These are phyloP conservation scores for Nidularia pulvinata DNA, from an alignment of 768 basidiomycete genomes.

Conservation along the genomic window DNA sequence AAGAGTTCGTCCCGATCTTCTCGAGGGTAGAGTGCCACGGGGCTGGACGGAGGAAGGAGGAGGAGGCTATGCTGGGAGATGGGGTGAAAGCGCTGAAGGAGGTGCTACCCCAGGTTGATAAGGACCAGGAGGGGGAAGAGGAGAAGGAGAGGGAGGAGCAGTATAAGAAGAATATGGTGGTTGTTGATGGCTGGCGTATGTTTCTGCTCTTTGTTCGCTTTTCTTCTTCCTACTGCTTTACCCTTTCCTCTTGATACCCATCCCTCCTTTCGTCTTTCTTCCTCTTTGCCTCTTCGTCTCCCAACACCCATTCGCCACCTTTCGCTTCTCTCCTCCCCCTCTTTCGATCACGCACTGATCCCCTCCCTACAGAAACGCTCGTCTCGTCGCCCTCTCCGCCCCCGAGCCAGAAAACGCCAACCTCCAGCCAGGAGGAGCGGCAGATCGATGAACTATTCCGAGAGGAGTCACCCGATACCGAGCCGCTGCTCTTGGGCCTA, in stretches of 20 bases:
- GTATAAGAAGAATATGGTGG: slow-evolving; percentile 47
- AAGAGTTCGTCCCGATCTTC: slow-evolving; percentile 36
- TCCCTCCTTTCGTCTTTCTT: not conserved
- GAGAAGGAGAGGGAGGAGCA: slow-evolving; percentile 24
- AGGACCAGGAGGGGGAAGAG: not conserved
- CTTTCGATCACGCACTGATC: not conserved
- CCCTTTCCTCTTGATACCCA: no score
- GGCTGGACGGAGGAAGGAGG: not conserved
- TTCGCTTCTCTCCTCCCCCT: no score
- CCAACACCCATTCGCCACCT: no score
- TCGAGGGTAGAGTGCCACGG: slow-evolving; percentile 21
- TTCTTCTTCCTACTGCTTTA: no score
- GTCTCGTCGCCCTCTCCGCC: slow-evolving; percentile 41
- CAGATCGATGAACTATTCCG: slow-evolving; percentile 54
- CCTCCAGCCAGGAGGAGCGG: slow-evolving; percentile 39
- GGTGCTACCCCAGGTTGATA: not conserved
- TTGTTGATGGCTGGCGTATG: slow-evolving; percentile 70
- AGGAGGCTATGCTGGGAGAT: not conserved
- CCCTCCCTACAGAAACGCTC: slow-evolving; percentile 26
- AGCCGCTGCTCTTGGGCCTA: slow-evolving; percentile 32
- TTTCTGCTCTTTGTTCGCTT: slow-evolving; percentile 4
- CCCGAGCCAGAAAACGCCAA: slow-evolving; percentile 21
- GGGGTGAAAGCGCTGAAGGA: not conserved
- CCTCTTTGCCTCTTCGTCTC: no score
- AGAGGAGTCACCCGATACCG: slow-evolving; percentile 46